Evolutionary conservation across 1,139 yeast genomes (phyloP).

Genomic region (Taphrina confusa): DNA sequence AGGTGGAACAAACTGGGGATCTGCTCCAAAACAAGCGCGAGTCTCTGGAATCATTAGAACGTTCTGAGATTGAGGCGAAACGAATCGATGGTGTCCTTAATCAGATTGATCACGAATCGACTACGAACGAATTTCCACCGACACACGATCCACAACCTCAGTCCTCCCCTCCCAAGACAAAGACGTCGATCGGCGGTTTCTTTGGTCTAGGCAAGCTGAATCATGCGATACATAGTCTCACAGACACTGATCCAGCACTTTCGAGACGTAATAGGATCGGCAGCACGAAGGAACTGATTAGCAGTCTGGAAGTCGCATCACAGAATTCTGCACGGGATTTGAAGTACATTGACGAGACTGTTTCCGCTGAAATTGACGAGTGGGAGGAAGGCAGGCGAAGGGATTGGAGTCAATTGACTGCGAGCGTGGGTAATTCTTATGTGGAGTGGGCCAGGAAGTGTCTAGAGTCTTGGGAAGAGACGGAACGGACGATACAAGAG

Average conservation of each 20-base stretch:
- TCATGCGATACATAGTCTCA: slow-evolving; percentile 65
- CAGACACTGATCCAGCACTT: slow-evolving; percentile 70
- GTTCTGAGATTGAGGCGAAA: slow-evolving; percentile 51
- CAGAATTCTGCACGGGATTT: slow-evolving; percentile 24
- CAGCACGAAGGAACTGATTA: slow-evolving; percentile 56
- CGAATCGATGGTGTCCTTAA: slow-evolving; percentile 45
- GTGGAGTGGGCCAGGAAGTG: slow-evolving; percentile 72
- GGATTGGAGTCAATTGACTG: slow-evolving; percentile 54
- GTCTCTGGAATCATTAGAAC: slow-evolving; percentile 48
- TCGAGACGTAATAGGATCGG: slow-evolving; percentile 61
- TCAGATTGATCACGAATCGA: slow-evolving; percentile 8
- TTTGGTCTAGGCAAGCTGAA: slow-evolving; percentile 53
- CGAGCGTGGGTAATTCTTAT: slow-evolving; percentile 54
- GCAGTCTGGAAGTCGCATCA: slow-evolving; percentile 31
- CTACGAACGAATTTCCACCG: slow-evolving; percentile 29
- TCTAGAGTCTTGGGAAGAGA: slow-evolving; percentile 72
- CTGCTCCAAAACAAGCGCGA: slow-evolving; percentile 53
- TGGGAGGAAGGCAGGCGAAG: slow-evolving; percentile 54
- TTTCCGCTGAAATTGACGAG: slow-evolving; percentile 50
- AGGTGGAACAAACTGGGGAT: slow-evolving; percentile 60
- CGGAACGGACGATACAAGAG: slow-evolving; percentile 47
- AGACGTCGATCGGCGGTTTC: slow-evolving; percentile 42
- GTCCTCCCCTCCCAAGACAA: slow-evolving; percentile 13
- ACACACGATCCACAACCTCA: slow-evolving; percentile 27
- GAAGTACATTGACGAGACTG: slow-evolving; percentile 22